Evolutionary conservation across 371 early-diverging fungal species (phyloP).

Genomic region (Phascolomyces articulosus): DNA sequence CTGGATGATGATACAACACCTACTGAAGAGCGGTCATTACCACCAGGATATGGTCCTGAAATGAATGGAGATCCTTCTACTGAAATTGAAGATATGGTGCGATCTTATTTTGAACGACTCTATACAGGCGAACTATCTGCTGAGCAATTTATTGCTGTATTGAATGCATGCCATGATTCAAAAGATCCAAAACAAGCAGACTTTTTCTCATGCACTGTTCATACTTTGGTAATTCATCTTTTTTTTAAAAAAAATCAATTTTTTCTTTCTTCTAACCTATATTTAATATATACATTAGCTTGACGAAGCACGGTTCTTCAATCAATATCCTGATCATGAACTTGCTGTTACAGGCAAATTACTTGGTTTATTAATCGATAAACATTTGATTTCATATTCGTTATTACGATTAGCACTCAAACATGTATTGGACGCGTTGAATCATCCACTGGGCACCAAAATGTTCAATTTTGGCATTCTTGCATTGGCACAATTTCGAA

Average conservation of each 20-base stretch:
- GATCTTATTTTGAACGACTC: slow-evolving; percentile 73
- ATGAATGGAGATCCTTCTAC: not conserved
- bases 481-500: slow-evolving; percentile 83
- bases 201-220: slow-evolving; percentile 80
- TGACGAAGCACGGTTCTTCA: slow-evolving; percentile 94
- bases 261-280: not conserved
- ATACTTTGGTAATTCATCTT: slow-evolving; percentile 58
- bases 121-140: slow-evolving; percentile 77
- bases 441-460: slow-evolving; percentile 76
- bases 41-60: slow-evolving; percentile 1
- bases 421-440: slow-evolving; percentile 83
- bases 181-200: slow-evolving; percentile 68
- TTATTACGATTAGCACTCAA: slow-evolving; percentile 84
- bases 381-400: slow-evolving; percentile 76
- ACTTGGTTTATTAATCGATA: slow-evolving; percentile 86
- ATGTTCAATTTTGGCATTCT: slow-evolving; percentile 90
- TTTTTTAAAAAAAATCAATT: not conserved
- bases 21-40: not conserved
- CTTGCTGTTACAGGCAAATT: slow-evolving; percentile 84
- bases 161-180: slow-evolving; percentile 75
- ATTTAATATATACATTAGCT: slow-evolving; percentile 37
- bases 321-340: slow-evolving; percentile 92
- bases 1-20: not conserved
- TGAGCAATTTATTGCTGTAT: slow-evolving; percentile 70
- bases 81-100: slow-evolving; percentile 79